phyloP scores from a whole-genome alignment of 2,329 filamentous ascomycete species.

The Thermomyces lanuginosus region DNA sequence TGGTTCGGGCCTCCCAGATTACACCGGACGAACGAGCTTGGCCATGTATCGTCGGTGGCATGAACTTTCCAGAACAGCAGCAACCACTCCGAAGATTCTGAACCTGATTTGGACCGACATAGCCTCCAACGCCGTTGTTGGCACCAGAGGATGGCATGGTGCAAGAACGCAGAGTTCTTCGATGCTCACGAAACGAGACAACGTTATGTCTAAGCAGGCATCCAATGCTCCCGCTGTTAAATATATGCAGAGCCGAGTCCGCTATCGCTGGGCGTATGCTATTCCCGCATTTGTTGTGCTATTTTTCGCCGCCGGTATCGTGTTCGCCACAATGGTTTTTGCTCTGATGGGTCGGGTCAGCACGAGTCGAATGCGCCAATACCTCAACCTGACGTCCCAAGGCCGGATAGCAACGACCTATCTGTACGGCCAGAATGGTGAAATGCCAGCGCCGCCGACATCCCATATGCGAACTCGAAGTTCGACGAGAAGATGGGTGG shows the following conservation, averaged over 20 bases:
- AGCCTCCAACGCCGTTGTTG: slow-evolving; percentile 27
- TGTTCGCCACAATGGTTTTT: not conserved
- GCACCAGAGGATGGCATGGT: slow-evolving; percentile 13
- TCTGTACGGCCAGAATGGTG: not conserved
- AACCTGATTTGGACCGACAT: slow-evolving; percentile 33
- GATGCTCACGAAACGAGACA: no score
- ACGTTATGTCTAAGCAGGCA: no score
- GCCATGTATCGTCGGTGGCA: slow-evolving; percentile 30
- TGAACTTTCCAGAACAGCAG: slow-evolving; percentile 14
- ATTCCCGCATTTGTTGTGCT: slow-evolving; percentile 2
- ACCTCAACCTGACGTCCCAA: slow-evolving; percentile 2
- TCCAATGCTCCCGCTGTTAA: no score
- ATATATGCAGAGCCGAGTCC: not conserved
- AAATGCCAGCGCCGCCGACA: not conserved
- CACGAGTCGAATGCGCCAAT: not conserved
- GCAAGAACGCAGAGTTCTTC: no score
- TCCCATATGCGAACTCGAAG: no score
- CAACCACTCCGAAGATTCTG: slow-evolving; percentile 19
- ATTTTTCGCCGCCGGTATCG: not conserved
- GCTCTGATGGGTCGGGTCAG: not conserved
- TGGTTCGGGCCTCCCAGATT: slow-evolving; percentile 20
- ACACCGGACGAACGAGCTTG: slow-evolving; percentile 22
- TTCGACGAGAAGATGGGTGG: not conserved
- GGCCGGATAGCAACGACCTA: slow-evolving; percentile 1
- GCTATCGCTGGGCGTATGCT: not conserved